Conservation (phyloP, 1,284 basidiomycete genomes). For the Melanopsichium pennsylvanicum region DNA sequence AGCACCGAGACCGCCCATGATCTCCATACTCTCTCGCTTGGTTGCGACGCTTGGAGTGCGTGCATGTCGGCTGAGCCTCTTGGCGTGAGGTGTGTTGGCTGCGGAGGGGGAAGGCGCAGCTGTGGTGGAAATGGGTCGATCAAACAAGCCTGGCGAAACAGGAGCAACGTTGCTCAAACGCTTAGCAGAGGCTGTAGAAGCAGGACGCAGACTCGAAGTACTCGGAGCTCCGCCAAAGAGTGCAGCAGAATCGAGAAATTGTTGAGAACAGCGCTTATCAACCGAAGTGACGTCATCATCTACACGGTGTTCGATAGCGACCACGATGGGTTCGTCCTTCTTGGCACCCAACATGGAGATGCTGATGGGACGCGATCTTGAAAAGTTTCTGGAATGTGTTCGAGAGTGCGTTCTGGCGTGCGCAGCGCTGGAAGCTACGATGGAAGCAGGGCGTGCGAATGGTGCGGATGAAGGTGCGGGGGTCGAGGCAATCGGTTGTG, state of each 20-base stretch:
- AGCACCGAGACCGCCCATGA: conserved; percentile 57
- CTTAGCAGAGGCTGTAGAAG: conserved; percentile 4
- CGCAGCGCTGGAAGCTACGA: conserved; percentile 9
- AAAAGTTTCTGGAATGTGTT: conserved; percentile 27
- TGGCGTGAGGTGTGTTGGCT: conserved; percentile 23
- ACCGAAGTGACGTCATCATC: background rate
- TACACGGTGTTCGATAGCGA: conserved; percentile 42
- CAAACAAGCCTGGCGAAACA: conserved; percentile 16
- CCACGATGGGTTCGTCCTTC: conserved; percentile 35
- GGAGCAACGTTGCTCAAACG: conserved; percentile 14
- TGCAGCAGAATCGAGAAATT: conserved; percentile 33
- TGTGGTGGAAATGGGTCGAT: conserved; percentile 6
- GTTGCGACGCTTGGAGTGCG: conserved; percentile 54
- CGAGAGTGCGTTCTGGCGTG: conserved; percentile 35
- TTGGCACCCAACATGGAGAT: conserved; percentile 40
- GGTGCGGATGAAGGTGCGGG: conserved; percentile 12
- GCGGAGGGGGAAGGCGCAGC: conserved; percentile 11
- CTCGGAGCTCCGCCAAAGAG: conserved; percentile 22
- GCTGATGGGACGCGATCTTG: conserved; percentile 32
- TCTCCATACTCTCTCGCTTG: conserved; percentile 60
- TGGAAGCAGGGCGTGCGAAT: conserved; percentile 11
- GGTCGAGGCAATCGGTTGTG: conserved; percentile 8
- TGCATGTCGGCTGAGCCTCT: conserved; percentile 49
- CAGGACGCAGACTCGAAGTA: conserved; percentile 1
- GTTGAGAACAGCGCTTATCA: conserved; percentile 24